A percentile compares a stretch with the other conserved stretches of the same genome.
These are phyloP conservation scores for Galerina marginata DNA, from an alignment of 768 basidiomycete genomes.

Conservation along the genomic window DNA sequence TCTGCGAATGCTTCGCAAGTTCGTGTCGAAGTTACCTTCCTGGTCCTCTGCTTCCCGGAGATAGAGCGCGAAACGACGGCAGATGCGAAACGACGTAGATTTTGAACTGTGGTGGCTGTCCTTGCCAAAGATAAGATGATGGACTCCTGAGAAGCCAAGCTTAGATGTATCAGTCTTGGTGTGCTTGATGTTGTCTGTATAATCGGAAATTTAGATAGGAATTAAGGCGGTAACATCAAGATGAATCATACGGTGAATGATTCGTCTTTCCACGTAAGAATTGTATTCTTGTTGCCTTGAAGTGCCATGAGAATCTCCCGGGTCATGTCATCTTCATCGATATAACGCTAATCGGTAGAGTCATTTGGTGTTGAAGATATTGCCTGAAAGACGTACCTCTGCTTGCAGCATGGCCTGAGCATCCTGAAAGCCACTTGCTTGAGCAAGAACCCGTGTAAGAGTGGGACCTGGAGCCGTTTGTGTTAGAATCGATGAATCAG, in stretches of 20 bases:
- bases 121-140: constrained; percentile 62
- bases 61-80: constrained; percentile 47
- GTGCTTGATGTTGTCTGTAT: constrained; percentile 53
- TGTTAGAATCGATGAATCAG: neutral
- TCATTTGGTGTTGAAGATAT: neutral
- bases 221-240: neutral
- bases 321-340: constrained; percentile 77
- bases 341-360: constrained; percentile 55
- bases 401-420: constrained; percentile 45
- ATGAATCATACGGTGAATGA: constrained; percentile 34
- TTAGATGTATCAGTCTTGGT: constrained; percentile 70
- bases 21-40: constrained; percentile 41
- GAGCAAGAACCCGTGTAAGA: constrained; percentile 38
- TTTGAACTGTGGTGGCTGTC: constrained; percentile 64
- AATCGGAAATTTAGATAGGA: neutral
- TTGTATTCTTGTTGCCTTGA: constrained; percentile 71
- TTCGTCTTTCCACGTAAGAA: constrained; percentile 48
- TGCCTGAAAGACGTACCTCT: constrained; percentile 39
- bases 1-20: constrained; percentile 87
- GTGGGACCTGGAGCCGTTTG: constrained; percentile 47
- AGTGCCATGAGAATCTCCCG: constrained; percentile 78
- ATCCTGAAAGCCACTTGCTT: constrained; percentile 39
- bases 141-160: constrained; percentile 68
- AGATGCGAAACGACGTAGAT: constrained; percentile 65
- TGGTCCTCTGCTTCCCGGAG: constrained; percentile 20